A percentile compares a stretch with the other conserved stretches of the same genome.
Conservation (phyloP, 371 early-diverging fungal genomes). For the Enterocytospora artemiae region DNA sequence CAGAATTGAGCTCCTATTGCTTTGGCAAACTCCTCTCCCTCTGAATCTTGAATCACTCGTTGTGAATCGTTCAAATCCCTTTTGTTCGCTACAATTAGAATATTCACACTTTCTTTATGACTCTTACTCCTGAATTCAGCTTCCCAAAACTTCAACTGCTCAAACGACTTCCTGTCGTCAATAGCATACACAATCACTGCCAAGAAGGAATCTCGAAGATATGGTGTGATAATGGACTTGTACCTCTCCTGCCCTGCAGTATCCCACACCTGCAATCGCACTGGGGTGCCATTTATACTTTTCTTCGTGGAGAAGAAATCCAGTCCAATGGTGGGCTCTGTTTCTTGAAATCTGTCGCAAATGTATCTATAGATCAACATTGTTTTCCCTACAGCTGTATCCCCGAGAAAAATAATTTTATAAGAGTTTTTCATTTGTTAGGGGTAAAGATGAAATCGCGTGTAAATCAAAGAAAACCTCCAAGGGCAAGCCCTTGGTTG, state of each 20-base stretch:
- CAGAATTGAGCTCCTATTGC: slow-evolving; percentile 46
- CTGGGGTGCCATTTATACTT: slow-evolving; percentile 42
- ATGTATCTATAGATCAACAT: slow-evolving; percentile 74
- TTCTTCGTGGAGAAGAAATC: slow-evolving; percentile 74
- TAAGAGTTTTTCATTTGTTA: slow-evolving; percentile 57
- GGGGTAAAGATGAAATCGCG: slow-evolving; percentile 27
- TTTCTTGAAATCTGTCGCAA: slow-evolving; percentile 32
- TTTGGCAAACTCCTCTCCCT: slow-evolving; percentile 34
- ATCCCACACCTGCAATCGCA: slow-evolving; percentile 58
- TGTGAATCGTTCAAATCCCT: slow-evolving; percentile 71
- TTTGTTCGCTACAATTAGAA: slow-evolving; percentile 97
- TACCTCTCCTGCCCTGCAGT: slow-evolving; percentile 60
- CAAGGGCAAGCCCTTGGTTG: slow-evolving; percentile 6
- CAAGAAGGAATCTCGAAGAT: slow-evolving; percentile 91
- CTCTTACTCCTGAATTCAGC: slow-evolving; percentile 89
- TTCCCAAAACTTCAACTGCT: slow-evolving; percentile 86
- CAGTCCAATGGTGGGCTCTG: slow-evolving; percentile 93
- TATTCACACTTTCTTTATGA: slow-evolving; percentile 65
- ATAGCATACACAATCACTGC: slow-evolving; percentile 74
- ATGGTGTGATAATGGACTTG: slow-evolving; percentile 77
- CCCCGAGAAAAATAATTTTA: slow-evolving; percentile 58
- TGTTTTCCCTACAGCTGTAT: slow-evolving; percentile 81
- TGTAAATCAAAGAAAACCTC: slow-evolving; percentile 7
- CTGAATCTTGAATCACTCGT: slow-evolving; percentile 8
- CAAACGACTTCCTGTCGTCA: slow-evolving; percentile 30